Evolutionary conservation across 306 rosid species (phyloP).

Genomic region (Oemleria cerasiformis): DNA sequence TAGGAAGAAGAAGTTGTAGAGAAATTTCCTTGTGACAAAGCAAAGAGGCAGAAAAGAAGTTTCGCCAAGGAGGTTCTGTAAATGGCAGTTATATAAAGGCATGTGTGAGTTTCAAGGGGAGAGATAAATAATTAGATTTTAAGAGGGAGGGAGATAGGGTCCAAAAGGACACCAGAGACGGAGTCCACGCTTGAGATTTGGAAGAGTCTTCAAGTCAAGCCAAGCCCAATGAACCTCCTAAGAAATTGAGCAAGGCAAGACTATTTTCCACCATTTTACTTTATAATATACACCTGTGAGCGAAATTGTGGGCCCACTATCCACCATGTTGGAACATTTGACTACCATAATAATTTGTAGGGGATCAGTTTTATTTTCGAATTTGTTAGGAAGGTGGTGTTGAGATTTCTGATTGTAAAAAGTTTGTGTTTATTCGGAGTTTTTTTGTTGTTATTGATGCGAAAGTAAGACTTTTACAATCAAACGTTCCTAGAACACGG

Average conservation of each 20-base stretch:
- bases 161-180: not conserved
- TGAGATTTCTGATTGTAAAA: no score
- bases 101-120: not conserved
- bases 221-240: not conserved
- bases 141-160: not conserved
- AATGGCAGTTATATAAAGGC: not conserved
- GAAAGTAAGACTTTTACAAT: no score
- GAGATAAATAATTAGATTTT: not conserved
- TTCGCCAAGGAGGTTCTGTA: not conserved
- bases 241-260: not conserved
- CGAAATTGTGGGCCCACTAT: not conserved
- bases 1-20: conserved; percentile 1
- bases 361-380: no score
- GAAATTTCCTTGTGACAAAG: conserved; percentile 14
- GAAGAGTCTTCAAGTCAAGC: conserved; percentile 15
- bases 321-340: no score
- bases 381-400: no score
- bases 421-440: no score
- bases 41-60: not conserved
- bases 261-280: not conserved
- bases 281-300: no score
- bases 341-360: no score
- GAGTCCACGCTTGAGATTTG: not conserved
- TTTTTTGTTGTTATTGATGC: no score
- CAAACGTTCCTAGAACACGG: no score